Percentiles rank a stretch among this genome's conserved stretches.
These are phyloP conservation scores for Boletus subparvulus DNA, from an alignment of 768 basidiomycete species.

Conservation along the genomic window DNA sequence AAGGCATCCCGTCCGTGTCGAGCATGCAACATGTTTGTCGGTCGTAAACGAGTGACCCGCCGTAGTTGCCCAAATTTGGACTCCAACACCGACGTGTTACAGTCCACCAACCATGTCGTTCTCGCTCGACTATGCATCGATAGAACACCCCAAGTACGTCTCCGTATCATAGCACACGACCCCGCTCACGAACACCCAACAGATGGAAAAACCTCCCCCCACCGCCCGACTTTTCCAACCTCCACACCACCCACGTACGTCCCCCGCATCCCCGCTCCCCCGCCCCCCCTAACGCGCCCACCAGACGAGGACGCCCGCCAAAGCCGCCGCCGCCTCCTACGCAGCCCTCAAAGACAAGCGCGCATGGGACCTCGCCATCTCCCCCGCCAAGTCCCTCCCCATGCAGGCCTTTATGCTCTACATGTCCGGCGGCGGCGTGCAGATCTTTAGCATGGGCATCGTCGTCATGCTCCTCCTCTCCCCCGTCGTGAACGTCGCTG, in stretches of 20 bases:
- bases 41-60: no score
- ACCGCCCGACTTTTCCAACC: constrained; percentile 65
- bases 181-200: neutral
- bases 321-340: constrained; percentile 49
- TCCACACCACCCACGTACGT: constrained; percentile 33
- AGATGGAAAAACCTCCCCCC: constrained; percentile 67
- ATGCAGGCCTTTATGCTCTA: constrained; percentile 99
- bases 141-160: constrained; percentile 30
- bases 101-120: constrained; percentile 20
- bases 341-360: constrained; percentile 71
- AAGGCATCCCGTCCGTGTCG: neutral
- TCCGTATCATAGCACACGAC: neutral
- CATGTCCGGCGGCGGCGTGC: constrained; percentile 95
- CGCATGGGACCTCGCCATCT: constrained; percentile 82
- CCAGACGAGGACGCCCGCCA: constrained; percentile 44
- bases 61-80: no score
- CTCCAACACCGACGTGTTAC: neutral
- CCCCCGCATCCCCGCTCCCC: neutral
- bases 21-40: no score
- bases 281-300: neutral
- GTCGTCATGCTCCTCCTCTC: constrained; percentile 88
- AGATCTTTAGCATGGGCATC: constrained; percentile 96
- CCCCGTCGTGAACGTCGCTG: constrained; percentile 81
- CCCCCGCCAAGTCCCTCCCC: constrained; percentile 86
- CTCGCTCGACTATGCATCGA: constrained; percentile 32